These are phyloP conservation scores for Kurtzmaniella natalensis DNA, from an alignment of 1,139 yeast species.

Conservation along the genomic window DNA sequence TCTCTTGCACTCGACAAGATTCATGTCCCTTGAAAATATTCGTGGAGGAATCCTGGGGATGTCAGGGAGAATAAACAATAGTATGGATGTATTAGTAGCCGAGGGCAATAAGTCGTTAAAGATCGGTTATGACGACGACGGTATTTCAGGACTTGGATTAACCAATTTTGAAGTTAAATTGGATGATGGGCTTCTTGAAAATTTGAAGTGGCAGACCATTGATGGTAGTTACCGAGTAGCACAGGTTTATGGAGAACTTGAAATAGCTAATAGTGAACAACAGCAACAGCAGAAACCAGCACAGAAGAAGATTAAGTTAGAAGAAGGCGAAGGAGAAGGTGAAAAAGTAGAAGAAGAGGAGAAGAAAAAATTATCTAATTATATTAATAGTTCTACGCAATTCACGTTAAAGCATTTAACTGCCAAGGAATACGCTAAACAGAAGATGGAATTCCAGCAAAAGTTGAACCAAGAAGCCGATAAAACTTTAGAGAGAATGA, in stretches of 20 bases:
- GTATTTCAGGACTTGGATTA: slow-evolving; percentile 30
- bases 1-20: slow-evolving; percentile 23
- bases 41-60: slow-evolving; percentile 27
- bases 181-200: slow-evolving; percentile 60
- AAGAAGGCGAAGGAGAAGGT: slow-evolving; percentile 10
- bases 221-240: slow-evolving; percentile 81
- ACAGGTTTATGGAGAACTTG: slow-evolving; percentile 71
- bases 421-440: slow-evolving; percentile 9
- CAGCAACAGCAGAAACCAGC: not conserved
- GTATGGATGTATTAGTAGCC: slow-evolving; percentile 31
- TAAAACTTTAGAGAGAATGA: too few species aligned
- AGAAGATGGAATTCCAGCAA: slow-evolving; percentile 2
- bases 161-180: slow-evolving; percentile 70
- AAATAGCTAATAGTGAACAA: slow-evolving; percentile 26
- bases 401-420: slow-evolving; percentile 30
- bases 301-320: slow-evolving; percentile 11
- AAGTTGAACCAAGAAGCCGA: slow-evolving; percentile 6
- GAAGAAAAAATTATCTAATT: slow-evolving; percentile 23
- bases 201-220: slow-evolving; percentile 78
- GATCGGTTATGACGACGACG: slow-evolving; percentile 49
- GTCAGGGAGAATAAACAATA: slow-evolving; percentile 14
- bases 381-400: slow-evolving; percentile 32
- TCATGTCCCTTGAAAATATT: slow-evolving; percentile 30
- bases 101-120: slow-evolving; percentile 39
- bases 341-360: slow-evolving; percentile 8